These are phyloP conservation scores for Phytophthora ramorum DNA, from an alignment of 352 stramenopile species.

Conservation along the genomic window DNA sequence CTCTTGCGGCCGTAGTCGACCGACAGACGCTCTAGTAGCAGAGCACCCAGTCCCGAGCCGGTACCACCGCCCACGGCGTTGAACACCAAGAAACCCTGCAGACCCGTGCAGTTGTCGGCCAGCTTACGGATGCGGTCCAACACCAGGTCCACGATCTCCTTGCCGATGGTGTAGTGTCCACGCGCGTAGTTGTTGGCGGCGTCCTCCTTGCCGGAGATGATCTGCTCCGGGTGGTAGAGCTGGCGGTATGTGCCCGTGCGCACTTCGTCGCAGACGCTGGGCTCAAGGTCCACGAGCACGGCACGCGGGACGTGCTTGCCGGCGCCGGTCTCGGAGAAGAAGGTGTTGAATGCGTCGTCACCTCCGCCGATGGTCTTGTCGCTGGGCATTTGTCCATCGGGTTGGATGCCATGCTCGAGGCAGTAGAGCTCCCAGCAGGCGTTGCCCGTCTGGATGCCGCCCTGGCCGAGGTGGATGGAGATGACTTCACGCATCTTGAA, in stretches of 20 bases:
- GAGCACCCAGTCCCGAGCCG: conserved; percentile 95
- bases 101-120: conserved; percentile 95
- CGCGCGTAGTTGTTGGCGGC: conserved; percentile 93
- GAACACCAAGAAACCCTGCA: conserved; percentile 98
- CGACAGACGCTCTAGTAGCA: conserved; percentile 95
- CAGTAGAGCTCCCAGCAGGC: conserved; percentile 94
- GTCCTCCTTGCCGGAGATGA: conserved; percentile 98
- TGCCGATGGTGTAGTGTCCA: conserved; percentile 94
- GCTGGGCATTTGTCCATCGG: conserved; percentile 86
- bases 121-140: conserved; percentile 97
- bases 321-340: conserved; percentile 88
- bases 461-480: conserved; percentile 97
- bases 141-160: conserved; percentile 97
- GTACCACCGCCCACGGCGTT: conserved; percentile 97
- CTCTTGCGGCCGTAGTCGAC: conserved; percentile 98
- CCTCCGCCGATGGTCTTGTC: conserved; percentile 47
- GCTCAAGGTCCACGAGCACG: conserved; percentile 98
- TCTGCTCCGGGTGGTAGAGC: conserved; percentile 98
- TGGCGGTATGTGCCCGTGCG: conserved; percentile 95
- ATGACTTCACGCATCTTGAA: conserved; percentile 93
- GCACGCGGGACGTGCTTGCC: conserved; percentile 69
- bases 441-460: conserved; percentile 83
- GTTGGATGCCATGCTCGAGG: conserved; percentile 93
- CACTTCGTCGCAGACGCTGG: conserved; percentile 97
- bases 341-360: conserved; percentile 78